Base-by-base conservation (phyloP, 441 rosid genomes). In the Biscutella laevigata region DNA sequence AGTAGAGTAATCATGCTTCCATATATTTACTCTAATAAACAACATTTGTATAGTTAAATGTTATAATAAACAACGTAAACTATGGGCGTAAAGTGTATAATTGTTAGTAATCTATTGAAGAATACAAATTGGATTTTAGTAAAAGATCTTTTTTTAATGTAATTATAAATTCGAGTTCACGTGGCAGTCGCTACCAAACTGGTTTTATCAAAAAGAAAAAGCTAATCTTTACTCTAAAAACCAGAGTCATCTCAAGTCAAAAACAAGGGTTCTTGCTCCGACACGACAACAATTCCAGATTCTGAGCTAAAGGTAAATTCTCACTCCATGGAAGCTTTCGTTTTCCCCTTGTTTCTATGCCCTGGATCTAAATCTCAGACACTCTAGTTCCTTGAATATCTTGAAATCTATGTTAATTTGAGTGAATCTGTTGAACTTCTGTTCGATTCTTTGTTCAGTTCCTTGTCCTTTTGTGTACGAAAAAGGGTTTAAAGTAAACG, bases 111-210 rank as follows among this genome's bases (percentile, higher is more conserved):
- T n/a, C n/a, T n/a, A n/a, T n/a, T n/a, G n/a, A n/a, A n/a, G n/a
- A n/a, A 24, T 7, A 41, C 15, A 41, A 42, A 43, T 5, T 22
- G 34, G 37, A 35, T 26, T 27, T 3, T n/a, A n/a, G 11, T 6
- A 27, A 12, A 35, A 33, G 1, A 43, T 34, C 4, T 3, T 22
- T 34, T 25, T 22, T 10, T 32, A 11, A 14, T 15, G 4, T 20
- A 25, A 35, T 44, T 33, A 7, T 1, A 63, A 46, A 34, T 41
- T 57, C 35, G 64, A 20, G 53, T 50, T 50, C 64, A 57, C 69
- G 64, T 64, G 69, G 69, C 69, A 14, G 53, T 57, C 64, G 46
- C 21, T 49, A 57, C 53, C 64, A 57, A 50, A 53, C 42, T 50
- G 2, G 41, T 28, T 22, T 45, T 13, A 8, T n/a, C n/a, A n/a